Conservation (phyloP, 129 eudicot genomes). For the Lonicera japonica region DNA sequence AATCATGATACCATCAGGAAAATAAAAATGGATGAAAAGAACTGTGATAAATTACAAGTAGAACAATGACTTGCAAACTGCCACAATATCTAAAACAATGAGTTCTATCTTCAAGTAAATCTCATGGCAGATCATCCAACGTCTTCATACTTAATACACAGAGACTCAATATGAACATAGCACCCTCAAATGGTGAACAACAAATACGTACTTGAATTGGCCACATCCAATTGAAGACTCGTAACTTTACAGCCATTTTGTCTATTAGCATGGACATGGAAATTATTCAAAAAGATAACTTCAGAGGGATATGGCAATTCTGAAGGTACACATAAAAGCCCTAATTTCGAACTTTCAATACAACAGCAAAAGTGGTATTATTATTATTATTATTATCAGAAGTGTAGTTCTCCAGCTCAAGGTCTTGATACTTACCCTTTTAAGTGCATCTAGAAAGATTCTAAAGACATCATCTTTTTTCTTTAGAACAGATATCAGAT, state of each 20-base stretch:
- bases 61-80: background rate
- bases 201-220: background rate
- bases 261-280: background rate
- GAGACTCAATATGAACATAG: conserved; percentile 1
- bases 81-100: background rate
- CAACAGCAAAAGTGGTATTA: background rate
- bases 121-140: background rate
- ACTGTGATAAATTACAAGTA: background rate
- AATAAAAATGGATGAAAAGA: conserved; percentile 4
- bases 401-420: background rate
- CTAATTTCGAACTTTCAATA: conserved; percentile 1
- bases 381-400: too few relatives aligned
- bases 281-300: background rate
- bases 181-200: background rate
- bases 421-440: conserved; percentile 39
- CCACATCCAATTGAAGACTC: background rate
- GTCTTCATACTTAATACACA: background rate
- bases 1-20: background rate
- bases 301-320: background rate
- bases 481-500: conserved; percentile 52
- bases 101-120: background rate
- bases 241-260: background rate
- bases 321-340: conserved; percentile 2
- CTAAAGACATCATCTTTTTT: conserved; percentile 64
- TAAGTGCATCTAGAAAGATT: conserved; percentile 61